These are phyloP conservation scores for Metschnikowia continentalis DNA, from an alignment of 805 yeast species.

Conservation along the genomic window DNA sequence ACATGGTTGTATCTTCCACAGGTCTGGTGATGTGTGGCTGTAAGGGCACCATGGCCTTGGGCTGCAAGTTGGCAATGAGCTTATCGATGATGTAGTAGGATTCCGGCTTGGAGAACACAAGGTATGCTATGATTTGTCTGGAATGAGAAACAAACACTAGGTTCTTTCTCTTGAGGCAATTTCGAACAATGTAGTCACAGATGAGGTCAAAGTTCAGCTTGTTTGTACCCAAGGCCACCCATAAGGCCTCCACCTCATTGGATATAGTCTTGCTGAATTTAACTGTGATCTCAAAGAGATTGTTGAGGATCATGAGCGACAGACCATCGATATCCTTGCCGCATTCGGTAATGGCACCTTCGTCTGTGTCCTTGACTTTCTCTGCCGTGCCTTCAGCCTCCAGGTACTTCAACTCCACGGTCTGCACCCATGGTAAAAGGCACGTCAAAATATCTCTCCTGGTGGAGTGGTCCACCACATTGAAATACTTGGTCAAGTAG, in stretches of 20 bases:
- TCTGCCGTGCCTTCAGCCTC: constrained; percentile 6
- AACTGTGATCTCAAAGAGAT: constrained; percentile 80
- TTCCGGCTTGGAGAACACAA: constrained; percentile 54
- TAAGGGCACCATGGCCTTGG: constrained; percentile 85
- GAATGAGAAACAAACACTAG: constrained; percentile 73
- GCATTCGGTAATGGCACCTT: neutral
- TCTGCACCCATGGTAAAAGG: constrained; percentile 89
- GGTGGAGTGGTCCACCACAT: constrained; percentile 50
- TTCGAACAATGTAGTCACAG: constrained; percentile 61
- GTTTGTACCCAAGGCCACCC: constrained; percentile 89
- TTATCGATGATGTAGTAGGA: constrained; percentile 50
- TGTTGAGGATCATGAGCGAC: constrained; percentile 67
- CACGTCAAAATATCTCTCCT: constrained; percentile 78
- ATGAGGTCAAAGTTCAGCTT: constrained; percentile 68
- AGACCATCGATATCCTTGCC: constrained; percentile 21
- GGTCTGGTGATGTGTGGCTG: constrained; percentile 25
- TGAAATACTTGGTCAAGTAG: constrained; percentile 65
- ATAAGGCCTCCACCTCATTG: constrained; percentile 86
- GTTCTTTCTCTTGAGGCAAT: constrained; percentile 66
- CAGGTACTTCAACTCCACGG: constrained; percentile 53
- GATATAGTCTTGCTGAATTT: constrained; percentile 69
- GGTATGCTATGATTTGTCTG: constrained; percentile 74
- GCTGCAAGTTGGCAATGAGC: constrained; percentile 67
- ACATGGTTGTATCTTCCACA: constrained; percentile 20
- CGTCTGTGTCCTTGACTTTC: constrained; percentile 1